phyloP scores from a whole-genome alignment of 2,329 filamentous ascomycete genomes.

The Colletotrichum melonis region DNA sequence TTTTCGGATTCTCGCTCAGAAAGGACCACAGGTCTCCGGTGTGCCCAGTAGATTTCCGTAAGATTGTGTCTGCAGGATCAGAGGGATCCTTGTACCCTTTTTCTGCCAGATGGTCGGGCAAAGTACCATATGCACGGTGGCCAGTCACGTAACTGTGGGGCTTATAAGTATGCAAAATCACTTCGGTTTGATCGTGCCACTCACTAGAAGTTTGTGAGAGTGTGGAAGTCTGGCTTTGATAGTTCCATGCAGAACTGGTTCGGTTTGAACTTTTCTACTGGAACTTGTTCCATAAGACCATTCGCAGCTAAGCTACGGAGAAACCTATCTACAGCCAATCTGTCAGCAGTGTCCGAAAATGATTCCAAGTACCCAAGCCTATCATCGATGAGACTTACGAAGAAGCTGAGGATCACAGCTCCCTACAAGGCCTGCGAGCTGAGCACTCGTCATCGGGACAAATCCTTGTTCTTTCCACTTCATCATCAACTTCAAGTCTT shows the following conservation, averaged over 20 bases:
- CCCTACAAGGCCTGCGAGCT: constrained; percentile 15
- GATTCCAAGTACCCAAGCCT: too few species aligned
- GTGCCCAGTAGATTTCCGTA: background rate
- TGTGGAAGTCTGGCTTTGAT: background rate
- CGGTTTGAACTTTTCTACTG: constrained; percentile 1
- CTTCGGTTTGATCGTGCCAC: background rate
- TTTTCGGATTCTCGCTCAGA: background rate
- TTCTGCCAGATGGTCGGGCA: constrained; percentile 3
- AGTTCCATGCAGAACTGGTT: background rate
- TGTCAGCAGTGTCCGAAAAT: background rate
- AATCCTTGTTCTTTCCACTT: constrained; percentile 15
- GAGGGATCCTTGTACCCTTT: constrained; percentile 5
- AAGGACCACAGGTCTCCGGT: constrained; percentile 13
- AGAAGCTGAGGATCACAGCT: constrained; percentile 9
- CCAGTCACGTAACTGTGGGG: background rate
- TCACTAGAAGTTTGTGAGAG: constrained; percentile 3
- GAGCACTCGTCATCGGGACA: constrained; percentile 13
- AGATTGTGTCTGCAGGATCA: background rate
- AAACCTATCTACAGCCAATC: background rate
- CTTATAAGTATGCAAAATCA: background rate
- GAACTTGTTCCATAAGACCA: background rate
- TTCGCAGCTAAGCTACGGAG: constrained; percentile 9
- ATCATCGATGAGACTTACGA: background rate
- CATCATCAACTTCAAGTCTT: constrained; percentile 2
- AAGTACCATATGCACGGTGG: background rate